A percentile compares a stretch with the other conserved stretches of the same genome.
Conservation (phyloP, 305 asterid genomes). For the Caryopteris hybrid region DNA sequence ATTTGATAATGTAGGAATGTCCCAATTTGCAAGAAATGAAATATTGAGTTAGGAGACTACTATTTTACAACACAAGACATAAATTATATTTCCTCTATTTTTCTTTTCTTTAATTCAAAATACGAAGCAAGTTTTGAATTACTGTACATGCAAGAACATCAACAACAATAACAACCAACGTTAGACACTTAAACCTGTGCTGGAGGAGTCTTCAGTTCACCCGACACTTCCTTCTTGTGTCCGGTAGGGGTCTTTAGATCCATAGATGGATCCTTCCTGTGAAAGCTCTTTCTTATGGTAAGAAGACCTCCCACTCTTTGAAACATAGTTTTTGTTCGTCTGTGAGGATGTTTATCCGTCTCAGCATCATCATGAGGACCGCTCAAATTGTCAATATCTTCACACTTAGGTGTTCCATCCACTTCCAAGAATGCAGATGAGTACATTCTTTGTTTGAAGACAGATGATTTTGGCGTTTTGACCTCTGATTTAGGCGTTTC, state of each 20-base stretch:
- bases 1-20: neutral
- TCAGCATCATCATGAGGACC: constrained; percentile 17
- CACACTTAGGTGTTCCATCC: constrained; percentile 24
- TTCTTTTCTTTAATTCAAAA: neutral
- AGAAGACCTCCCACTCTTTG: constrained; percentile 46
- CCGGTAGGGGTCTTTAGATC: constrained; percentile 1
- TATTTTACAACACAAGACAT: neutral
- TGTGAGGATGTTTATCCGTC: constrained; percentile 27
- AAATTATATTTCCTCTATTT: neutral
- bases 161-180: neutral
- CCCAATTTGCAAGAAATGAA: neutral
- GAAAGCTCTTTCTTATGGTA: constrained; percentile 31
- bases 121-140: neutral
- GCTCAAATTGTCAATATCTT: constrained; percentile 14
- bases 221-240: neutral
- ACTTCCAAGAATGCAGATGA: constrained; percentile 30
- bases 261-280: constrained; percentile 29
- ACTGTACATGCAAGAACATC: neutral
- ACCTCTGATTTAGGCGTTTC: constrained; percentile 68
- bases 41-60: neutral
- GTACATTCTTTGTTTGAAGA: constrained; percentile 22
- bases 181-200: neutral
- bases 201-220: constrained; percentile 4
- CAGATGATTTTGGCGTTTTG: constrained; percentile 39
- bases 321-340: constrained; percentile 37